phyloP scores from a whole-genome alignment of 768 basidiomycete species.

The Cystobasidium onofrii region DNA sequence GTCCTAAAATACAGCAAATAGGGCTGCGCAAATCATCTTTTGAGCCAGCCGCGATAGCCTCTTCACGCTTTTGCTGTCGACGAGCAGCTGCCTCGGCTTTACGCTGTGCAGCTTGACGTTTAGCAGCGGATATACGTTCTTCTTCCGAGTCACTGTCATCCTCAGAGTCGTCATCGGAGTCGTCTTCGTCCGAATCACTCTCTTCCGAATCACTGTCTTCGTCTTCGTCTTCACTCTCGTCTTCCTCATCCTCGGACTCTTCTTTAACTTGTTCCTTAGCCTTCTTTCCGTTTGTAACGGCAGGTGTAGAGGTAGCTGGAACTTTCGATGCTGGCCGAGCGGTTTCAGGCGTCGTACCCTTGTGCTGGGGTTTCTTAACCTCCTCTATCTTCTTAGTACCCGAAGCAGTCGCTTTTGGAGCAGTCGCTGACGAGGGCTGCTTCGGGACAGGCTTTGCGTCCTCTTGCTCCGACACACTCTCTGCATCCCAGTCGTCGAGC shows the following conservation, averaged over 20 bases:
- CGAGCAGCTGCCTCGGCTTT: conserved; percentile 81
- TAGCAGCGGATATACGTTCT: conserved; percentile 57
- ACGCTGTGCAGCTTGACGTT: conserved; percentile 60
- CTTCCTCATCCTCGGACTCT: conserved; percentile 45
- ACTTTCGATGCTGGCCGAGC: conserved; percentile 35
- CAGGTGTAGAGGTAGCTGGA: conserved; percentile 42
- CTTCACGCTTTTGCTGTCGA: conserved; percentile 66
- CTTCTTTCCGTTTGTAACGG: conserved; percentile 48
- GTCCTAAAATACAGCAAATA: conserved; percentile 97
- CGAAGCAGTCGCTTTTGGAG: conserved; percentile 31
- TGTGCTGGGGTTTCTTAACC: conserved; percentile 32
- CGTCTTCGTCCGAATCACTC: conserved; percentile 45
- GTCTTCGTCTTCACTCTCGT: conserved; percentile 51
- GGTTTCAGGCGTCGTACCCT: conserved; percentile 34
- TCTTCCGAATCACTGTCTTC: conserved; percentile 45
- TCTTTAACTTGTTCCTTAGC: conserved; percentile 42
- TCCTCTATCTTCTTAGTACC: conserved; percentile 37
- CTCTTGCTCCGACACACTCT: conserved; percentile 1
- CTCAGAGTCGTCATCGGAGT: conserved; percentile 47
- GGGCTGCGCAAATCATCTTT: conserved; percentile 89
- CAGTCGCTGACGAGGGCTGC: conserved; percentile 20
- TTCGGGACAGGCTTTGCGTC: not conserved
- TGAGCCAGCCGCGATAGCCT: conserved; percentile 72
- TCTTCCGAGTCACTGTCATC: conserved; percentile 43
- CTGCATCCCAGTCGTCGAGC: conserved; percentile 26